These are phyloP conservation scores for Trichoderma arundinaceum DNA, from an alignment of 2,329 filamentous ascomycete species.

Conservation along the genomic window DNA sequence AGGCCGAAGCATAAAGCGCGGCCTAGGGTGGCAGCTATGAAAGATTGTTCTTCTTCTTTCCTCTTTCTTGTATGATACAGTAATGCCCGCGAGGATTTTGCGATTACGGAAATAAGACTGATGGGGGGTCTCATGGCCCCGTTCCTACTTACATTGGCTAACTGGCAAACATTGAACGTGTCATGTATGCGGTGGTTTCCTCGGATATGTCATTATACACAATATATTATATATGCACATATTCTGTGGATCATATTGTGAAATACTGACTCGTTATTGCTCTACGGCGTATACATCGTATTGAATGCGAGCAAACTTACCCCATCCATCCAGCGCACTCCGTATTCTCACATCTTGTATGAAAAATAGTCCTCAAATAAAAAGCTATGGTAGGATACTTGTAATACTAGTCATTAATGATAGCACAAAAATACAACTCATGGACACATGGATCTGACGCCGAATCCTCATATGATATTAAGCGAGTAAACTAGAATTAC, in stretches of 20 bases:
- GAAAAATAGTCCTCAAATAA: too few relatives aligned
- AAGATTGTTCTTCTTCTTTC: constrained; percentile 18
- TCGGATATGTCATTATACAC: neutral
- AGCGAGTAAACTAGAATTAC: constrained; percentile 28
- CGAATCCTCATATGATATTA: constrained; percentile 23
- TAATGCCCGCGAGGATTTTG: constrained; percentile 26
- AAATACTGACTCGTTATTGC: neutral
- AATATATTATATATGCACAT: neutral
- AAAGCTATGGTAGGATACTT: too few relatives aligned
- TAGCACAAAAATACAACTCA: neutral
- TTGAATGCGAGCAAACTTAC: too few relatives aligned
- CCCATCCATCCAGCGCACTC: too few relatives aligned
- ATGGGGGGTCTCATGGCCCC: constrained; percentile 2
- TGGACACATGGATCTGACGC: neutral
- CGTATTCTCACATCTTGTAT: too few relatives aligned
- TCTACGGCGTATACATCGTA: too few relatives aligned
- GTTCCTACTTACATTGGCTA: constrained; percentile 2
- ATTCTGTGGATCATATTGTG: neutral
- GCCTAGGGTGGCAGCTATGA: constrained; percentile 16
- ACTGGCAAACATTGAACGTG: neutral
- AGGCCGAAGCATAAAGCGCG: constrained; percentile 29
- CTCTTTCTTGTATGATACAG: constrained; percentile 30
- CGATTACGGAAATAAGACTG: constrained; percentile 24
- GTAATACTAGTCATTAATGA: too few relatives aligned
- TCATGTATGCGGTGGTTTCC: neutral